These are phyloP conservation scores for Agrocybe chaxingu DNA, from an alignment of 768 basidiomycete species.

Conservation along the genomic window DNA sequence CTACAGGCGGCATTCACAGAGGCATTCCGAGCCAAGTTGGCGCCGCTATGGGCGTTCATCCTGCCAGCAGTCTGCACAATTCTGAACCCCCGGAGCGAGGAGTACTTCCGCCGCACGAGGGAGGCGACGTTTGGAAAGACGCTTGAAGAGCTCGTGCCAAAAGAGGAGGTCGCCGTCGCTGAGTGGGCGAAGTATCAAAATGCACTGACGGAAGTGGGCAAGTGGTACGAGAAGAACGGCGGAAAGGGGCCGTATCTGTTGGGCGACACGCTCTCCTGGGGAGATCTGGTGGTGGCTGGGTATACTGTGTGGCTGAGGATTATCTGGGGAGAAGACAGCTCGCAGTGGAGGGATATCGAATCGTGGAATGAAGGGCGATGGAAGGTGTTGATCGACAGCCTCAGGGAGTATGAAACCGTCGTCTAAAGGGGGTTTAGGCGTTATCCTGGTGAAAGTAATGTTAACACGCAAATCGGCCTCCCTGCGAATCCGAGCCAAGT, in stretches of 20 bases:
- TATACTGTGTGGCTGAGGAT: constrained; percentile 6
- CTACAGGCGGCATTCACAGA: constrained; percentile 12
- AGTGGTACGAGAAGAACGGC: constrained; percentile 22
- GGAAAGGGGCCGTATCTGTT: constrained; percentile 26
- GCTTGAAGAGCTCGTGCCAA: constrained; percentile 31
- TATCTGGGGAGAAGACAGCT: constrained; percentile 28
- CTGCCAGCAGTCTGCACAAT: constrained; percentile 2
- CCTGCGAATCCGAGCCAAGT: too few species aligned
- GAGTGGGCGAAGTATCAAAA: constrained; percentile 31
- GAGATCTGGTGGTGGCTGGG: constrained; percentile 39
- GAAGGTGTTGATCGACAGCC: constrained; percentile 19
- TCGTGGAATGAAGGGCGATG: constrained; percentile 31
- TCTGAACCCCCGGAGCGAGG: constrained; percentile 14
- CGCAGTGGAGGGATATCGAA: constrained; percentile 31
- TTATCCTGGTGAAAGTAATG: too few species aligned
- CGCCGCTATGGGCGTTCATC: constrained; percentile 1
- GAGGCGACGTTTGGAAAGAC: constrained; percentile 25
- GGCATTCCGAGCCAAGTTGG: neutral
- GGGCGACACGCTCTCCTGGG: constrained; percentile 31
- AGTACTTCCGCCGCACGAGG: constrained; percentile 32
- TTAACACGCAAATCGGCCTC: too few species aligned
- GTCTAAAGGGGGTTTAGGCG: too few species aligned
- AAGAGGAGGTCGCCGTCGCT: constrained; percentile 21
- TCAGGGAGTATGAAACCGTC: constrained; percentile 9
- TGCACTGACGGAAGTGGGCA: constrained; percentile 18